Conservation (phyloP, 257 asterid genomes). For the Nicotiana paniculata region DNA sequence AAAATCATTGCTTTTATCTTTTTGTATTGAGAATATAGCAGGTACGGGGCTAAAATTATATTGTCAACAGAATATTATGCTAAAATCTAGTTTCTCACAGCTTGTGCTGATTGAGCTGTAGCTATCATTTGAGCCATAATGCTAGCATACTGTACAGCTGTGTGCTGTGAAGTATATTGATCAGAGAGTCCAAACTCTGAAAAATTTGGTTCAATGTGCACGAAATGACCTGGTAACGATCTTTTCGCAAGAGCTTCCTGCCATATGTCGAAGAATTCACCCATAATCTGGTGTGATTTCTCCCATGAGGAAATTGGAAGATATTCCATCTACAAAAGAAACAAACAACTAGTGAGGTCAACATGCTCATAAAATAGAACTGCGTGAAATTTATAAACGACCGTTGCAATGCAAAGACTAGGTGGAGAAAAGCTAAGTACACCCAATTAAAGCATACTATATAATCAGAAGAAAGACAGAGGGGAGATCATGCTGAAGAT, state of each 20-base stretch:
- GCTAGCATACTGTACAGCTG: constrained; percentile 83
- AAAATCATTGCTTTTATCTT: not conserved
- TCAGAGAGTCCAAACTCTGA: constrained; percentile 71
- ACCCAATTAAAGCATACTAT: not conserved
- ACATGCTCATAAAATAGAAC: not conserved
- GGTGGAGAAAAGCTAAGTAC: not conserved
- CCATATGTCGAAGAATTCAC: constrained; percentile 80
- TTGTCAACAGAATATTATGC: not conserved
- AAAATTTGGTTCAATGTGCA: constrained; percentile 77
- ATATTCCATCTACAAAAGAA: constrained; percentile 79
- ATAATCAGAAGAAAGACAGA: not conserved
- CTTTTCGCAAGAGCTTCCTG: constrained; percentile 73
- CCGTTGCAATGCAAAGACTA: not conserved
- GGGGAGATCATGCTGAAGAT: not conserved
- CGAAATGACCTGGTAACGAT: constrained; percentile 87
- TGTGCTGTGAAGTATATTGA: constrained; percentile 68
- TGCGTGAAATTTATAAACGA: not conserved
- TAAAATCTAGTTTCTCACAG: constrained; percentile 46
- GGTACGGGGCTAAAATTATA: not conserved
- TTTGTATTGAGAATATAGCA: not conserved
- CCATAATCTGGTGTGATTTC: constrained; percentile 78
- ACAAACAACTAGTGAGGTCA: not conserved
- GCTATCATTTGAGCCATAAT: constrained; percentile 83
- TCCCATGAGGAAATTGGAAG: constrained; percentile 87
- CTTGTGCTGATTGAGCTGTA: constrained; percentile 67